These are phyloP conservation scores for Gracilaria gracilis DNA, from an alignment of 23 red algal genomes.

Conservation along the genomic window DNA sequence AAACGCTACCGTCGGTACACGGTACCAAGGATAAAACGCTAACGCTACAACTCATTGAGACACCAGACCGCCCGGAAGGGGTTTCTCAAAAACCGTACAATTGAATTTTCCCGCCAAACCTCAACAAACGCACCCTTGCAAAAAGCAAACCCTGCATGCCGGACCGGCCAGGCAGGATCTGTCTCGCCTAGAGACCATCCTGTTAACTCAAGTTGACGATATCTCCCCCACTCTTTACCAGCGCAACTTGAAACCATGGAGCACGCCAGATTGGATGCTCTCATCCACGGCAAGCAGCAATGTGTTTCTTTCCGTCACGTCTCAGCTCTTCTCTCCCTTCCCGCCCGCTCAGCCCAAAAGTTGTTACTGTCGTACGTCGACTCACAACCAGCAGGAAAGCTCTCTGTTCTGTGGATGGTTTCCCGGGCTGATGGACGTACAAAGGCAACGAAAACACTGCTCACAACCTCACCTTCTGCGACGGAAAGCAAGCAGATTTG, in stretches of 20 bases:
- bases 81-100: too few relatives aligned
- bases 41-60: too few relatives aligned
- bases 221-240: too few relatives aligned
- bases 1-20: too few relatives aligned
- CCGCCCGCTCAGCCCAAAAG: slow-evolving; percentile 25
- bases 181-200: too few relatives aligned
- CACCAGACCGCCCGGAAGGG: too few relatives aligned
- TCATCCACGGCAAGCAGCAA: slow-evolving; percentile 36
- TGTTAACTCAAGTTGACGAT: too few relatives aligned
- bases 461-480: slow-evolving; percentile 20
- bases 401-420: slow-evolving; percentile 30
- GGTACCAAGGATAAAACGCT: too few relatives aligned
- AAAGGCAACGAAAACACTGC: background rate
- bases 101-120: too few relatives aligned
- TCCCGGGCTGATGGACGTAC: background rate
- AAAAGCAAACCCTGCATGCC: too few relatives aligned
- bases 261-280: slow-evolving; percentile 23
- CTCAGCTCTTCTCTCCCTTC: slow-evolving; percentile 25
- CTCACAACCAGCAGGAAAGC: background rate
- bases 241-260: background rate
- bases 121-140: too few relatives aligned
- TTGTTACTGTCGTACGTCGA: slow-evolving; percentile 7
- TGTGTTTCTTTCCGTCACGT: slow-evolving; percentile 38
- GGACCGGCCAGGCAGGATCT: too few relatives aligned
- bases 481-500: slow-evolving; percentile 26